phyloP scores from a whole-genome alignment of 257 asterid genomes.

The Lavandula angustifolia region DNA sequence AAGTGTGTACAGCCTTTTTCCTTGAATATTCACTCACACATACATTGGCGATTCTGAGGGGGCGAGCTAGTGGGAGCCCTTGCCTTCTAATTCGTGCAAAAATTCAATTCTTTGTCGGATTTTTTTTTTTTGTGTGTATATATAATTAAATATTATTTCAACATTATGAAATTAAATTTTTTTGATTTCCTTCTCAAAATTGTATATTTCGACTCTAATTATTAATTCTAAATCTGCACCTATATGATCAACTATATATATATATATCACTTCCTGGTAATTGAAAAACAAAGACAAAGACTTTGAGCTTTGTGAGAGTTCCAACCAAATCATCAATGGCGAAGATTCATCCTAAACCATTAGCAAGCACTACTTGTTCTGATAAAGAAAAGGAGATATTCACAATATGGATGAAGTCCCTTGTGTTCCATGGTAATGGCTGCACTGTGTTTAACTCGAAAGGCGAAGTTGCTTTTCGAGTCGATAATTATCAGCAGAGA shows the following conservation, averaged over 20 bases:
- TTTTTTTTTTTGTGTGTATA: too few species aligned
- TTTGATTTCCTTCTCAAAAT: too few species aligned
- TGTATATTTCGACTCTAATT: too few species aligned
- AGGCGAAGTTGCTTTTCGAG: conserved; percentile 65
- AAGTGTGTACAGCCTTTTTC: not conserved
- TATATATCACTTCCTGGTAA: not conserved
- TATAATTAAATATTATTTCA: too few species aligned
- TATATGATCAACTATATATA: not conserved
- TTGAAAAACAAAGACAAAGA: not conserved
- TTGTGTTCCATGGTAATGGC: conserved; percentile 74
- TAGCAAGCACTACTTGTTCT: conserved; percentile 16
- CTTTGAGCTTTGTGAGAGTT: too few species aligned
- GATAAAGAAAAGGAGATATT: conserved; percentile 44
- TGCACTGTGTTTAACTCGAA: conserved; percentile 71
- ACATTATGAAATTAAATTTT: too few species aligned
- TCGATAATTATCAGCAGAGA: conserved; percentile 68
- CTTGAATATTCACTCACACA: not conserved
- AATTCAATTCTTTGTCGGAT: too few species aligned
- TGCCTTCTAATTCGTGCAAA: too few species aligned
- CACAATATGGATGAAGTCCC: conserved; percentile 87
- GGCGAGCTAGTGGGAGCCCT: too few species aligned
- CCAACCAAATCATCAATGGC: conserved; percentile 42
- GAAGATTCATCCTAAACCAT: conserved; percentile 51
- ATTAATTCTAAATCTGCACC: too few species aligned
- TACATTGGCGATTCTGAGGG: too few species aligned